These are phyloP conservation scores for Cicer arietinum DNA, from an alignment of 306 rosid genomes.

Conservation along the genomic window DNA sequence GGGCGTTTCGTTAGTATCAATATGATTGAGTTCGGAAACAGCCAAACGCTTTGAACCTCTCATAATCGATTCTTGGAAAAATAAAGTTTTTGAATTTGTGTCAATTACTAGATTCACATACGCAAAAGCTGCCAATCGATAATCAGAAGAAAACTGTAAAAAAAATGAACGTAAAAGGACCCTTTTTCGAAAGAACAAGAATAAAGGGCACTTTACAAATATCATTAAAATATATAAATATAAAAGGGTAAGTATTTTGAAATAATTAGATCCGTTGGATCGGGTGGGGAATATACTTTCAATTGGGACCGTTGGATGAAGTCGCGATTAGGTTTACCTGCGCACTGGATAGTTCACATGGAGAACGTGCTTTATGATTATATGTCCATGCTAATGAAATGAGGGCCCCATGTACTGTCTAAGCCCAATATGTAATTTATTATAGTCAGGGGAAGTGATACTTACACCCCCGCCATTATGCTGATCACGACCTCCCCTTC, in stretches of 20 bases:
- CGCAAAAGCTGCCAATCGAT: constrained; percentile 11
- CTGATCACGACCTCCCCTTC: no score
- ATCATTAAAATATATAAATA: constrained; percentile 9
- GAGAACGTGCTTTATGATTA: constrained; percentile 39
- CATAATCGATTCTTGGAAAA: constrained; percentile 54
- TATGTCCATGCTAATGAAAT: constrained; percentile 4
- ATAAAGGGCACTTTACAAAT: constrained; percentile 26
- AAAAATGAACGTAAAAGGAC: constrained; percentile 6
- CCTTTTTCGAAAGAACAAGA: constrained; percentile 2
- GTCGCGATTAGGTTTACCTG: constrained; percentile 24
- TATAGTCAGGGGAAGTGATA: not conserved
- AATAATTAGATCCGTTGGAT: constrained; percentile 51
- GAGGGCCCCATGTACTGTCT: constrained; percentile 36
- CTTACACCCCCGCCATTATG: no score
- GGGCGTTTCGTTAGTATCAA: constrained; percentile 61
- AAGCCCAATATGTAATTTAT: constrained; percentile 16
- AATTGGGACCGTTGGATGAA: constrained; percentile 55
- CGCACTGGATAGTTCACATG: constrained; percentile 16
- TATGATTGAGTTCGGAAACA: constrained; percentile 56
- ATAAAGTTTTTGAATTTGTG: constrained; percentile 51
- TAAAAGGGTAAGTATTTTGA: not conserved
- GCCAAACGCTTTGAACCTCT: constrained; percentile 81
- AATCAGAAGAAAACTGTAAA: constrained; percentile 27
- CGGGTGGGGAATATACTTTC: constrained; percentile 52
- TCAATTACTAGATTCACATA: not conserved